Evolutionary conservation across 768 basidiomycete genomes (phyloP), one percentile per base, ranked within the genome.

Genomic region (Infundibulicybe gibba): DNA sequence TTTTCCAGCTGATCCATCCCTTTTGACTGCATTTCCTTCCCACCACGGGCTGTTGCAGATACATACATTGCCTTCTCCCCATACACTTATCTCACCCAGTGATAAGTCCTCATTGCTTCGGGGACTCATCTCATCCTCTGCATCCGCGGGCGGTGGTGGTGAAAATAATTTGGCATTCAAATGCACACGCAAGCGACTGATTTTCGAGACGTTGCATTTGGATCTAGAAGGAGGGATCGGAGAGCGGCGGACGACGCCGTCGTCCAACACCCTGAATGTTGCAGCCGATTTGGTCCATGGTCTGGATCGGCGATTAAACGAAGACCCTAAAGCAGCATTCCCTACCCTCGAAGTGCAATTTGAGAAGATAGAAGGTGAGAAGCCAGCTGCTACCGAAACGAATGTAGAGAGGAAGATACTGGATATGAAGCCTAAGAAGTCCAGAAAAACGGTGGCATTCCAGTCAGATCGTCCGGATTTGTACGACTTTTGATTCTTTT

Each of bases 151-250:
- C 6, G 85, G 83, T 0, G 81, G 82, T n/a, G 89, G 94, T 6
- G 94, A 97, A 63, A 98, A 98, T 66, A 97, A 98, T 57, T 75
- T 99, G 6, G 93, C 88, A 11, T 99, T 98, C 76, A 89, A 85
- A 61, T 88, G 90, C 58, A 97, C 85, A 57, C 74, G 94, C 55
- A 92, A 89, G 61, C 72, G 92, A 42, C 74, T 97, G 47, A 69
- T 94, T 16, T 80, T 98, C 55, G 95, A 97, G 69, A 97, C 93
- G 19, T 70, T 97, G 49, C 92, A 95, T 65, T 71, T 95, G 19
- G 85, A 88, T 61, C 70, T 90, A 32, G 89, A 94, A 62, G 87
- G 92, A n/a, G 88, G 92, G 13, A 80, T 91, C 20, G 73, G 79
- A 11, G 88, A 89, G 61, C 73, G 90, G 41, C 77, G 85, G 51